A percentile compares a stretch with the other conserved stretches of the same genome.
These are phyloP conservation scores for Leucocoprinus leucothites DNA, from an alignment of 768 basidiomycete species.

Conservation along the genomic window DNA sequence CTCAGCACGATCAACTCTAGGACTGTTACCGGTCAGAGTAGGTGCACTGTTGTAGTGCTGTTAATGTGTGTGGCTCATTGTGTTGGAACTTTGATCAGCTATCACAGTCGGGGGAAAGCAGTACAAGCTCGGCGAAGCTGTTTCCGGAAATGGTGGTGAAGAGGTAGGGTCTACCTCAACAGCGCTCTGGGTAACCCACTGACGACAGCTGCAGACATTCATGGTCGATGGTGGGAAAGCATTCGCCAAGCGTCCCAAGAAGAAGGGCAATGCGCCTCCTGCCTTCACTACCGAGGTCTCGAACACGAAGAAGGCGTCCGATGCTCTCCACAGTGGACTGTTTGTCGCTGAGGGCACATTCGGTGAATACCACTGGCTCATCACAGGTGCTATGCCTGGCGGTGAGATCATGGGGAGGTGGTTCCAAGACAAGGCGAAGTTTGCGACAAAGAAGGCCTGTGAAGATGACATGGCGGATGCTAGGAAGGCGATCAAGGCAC, in stretches of 20 bases:
- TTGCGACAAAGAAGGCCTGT: slow-evolving; percentile 3
- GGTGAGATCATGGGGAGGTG: neutral
- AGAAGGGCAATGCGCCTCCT: neutral
- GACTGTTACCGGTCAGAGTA: neutral
- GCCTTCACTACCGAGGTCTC: neutral
- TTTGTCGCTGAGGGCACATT: neutral
- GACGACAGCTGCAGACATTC: neutral
- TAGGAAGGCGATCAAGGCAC: neutral
- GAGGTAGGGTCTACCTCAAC: neutral
- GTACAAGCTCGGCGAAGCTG: neutral
- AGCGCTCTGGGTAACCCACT: neutral
- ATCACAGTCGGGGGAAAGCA: neutral
- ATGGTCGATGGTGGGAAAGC: neutral
- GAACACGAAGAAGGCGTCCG: neutral
- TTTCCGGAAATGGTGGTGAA: neutral
- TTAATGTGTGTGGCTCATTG: neutral
- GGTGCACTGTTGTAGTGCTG: neutral
- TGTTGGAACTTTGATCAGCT: neutral
- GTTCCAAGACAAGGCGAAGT: neutral
- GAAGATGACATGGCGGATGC: slow-evolving; percentile 5
- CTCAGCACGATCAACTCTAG: neutral
- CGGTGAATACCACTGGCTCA: neutral
- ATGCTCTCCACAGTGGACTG: neutral
- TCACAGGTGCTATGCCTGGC: slow-evolving; percentile 4
- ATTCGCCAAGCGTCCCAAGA: neutral